A percentile compares a stretch with the other conserved stretches of the same genome.
phyloP scores from a whole-genome alignment of 805 yeast species.

The Myxozyma geophila region DNA sequence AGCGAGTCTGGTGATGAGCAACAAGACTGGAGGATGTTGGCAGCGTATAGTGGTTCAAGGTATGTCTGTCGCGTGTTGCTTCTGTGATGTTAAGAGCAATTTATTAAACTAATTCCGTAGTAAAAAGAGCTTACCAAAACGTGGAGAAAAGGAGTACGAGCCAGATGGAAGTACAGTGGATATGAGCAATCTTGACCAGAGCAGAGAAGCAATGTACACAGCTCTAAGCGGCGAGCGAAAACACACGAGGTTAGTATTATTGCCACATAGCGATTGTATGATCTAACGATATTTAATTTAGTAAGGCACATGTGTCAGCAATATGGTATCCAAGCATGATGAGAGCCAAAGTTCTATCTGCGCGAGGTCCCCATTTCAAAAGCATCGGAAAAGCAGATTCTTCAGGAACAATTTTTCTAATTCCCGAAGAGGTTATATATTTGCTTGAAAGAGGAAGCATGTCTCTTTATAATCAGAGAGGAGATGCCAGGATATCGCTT shows the following conservation, averaged over 20 bases:
- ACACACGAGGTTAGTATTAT: conserved; percentile 39
- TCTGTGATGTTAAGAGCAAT: neutral
- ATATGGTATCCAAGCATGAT: conserved; percentile 50
- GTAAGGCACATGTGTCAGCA: conserved; percentile 58
- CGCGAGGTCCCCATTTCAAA: conserved; percentile 73
- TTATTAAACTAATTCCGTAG: neutral
- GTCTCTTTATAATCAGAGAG: conserved; percentile 47
- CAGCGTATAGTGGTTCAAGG: conserved; percentile 13
- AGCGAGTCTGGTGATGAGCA: conserved; percentile 42
- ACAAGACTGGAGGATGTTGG: conserved; percentile 49
- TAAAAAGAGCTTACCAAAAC: conserved; percentile 54
- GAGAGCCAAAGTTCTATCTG: conserved; percentile 51
- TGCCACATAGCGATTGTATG: neutral
- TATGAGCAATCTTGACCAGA: conserved; percentile 51
- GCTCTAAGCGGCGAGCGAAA: conserved; percentile 54
- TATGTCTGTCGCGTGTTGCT: conserved; percentile 3
- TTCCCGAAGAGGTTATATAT: conserved; percentile 72
- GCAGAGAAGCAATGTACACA: conserved; percentile 72
- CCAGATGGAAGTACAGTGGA: conserved; percentile 75
- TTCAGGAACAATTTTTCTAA: conserved; percentile 56
- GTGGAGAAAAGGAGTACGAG: conserved; percentile 86
- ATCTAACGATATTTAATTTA: neutral
- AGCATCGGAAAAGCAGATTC: conserved; percentile 68
- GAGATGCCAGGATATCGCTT: conserved; percentile 56
- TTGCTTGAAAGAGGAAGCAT: conserved; percentile 79